These are phyloP conservation scores for Pseudopyricularia cyperi DNA, from an alignment of 2,329 filamentous ascomycete species.

Conservation along the genomic window DNA sequence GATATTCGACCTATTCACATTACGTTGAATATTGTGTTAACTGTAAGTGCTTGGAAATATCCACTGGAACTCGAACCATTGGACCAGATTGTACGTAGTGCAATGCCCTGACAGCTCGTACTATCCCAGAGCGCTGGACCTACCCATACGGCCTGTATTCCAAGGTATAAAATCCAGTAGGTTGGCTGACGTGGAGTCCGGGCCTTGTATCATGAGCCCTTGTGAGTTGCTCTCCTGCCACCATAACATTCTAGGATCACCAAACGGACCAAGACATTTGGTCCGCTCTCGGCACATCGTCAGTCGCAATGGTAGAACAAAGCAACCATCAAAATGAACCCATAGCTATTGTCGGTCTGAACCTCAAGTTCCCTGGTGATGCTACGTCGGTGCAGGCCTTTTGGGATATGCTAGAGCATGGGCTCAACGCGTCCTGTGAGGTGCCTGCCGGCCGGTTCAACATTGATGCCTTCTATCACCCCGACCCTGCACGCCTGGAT, in stretches of 20 bases:
- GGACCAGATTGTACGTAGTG: background rate
- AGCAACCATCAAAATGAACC: background rate
- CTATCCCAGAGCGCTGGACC: no score
- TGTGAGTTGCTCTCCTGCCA: no score
- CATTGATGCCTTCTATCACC: conserved; percentile 15
- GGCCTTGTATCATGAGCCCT: background rate
- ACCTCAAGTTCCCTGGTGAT: conserved; percentile 21
- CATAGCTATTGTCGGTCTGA: conserved; percentile 23
- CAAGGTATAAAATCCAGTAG: no score
- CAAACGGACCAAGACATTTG: background rate
- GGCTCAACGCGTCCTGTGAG: conserved; percentile 5
- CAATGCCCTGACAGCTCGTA: no score
- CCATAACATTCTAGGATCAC: background rate
- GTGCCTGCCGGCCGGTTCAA: conserved; percentile 16
- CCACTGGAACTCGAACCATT: background rate
- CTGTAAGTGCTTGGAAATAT: background rate
- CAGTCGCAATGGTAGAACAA: background rate
- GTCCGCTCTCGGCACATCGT: background rate
- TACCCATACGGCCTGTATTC: no score
- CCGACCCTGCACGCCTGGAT: conserved; percentile 10
- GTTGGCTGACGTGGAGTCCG: background rate
- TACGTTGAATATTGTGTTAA: no score
- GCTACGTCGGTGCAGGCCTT: conserved; percentile 17
- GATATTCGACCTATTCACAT: no score
- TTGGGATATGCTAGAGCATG: conserved; percentile 14